Evolutionary conservation across 148 eudicot genomes (phyloP), one percentile per base, ranked within the genome.

Genomic region (Rheum nobile): DNA sequence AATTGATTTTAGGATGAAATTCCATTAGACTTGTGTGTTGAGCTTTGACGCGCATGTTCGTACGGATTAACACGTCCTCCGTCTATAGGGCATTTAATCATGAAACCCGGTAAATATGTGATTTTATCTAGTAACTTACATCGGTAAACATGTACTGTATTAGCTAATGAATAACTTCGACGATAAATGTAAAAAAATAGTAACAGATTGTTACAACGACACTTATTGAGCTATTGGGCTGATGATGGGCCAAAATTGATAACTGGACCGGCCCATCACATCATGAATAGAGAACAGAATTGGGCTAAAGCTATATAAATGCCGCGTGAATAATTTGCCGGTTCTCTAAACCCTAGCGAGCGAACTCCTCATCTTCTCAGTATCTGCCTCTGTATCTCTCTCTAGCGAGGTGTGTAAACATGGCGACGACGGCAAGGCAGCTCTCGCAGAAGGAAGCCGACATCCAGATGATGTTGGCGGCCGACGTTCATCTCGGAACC

Each of bases 401-500:
- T 57, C 67, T 57, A 57, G 14, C 67, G 32, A 28, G 67, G 35
- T 34, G 39, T 29, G 38, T 22, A 43, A 75, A 21, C 65, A 74
- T 76, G 78, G 78, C 78, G 39, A 74, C 71, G 4, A 50, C 78
- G 39, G 71, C 71, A 2, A 54, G 79, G 55, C 67, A 50, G 7
- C 61, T 88, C 21, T 32, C 84, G 37, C 83, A 84, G 29, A 84
- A 81, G 52, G 89, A 86, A 35, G 79, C 83, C 42, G 92, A 88
- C 74, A 88, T 88, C 19, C 89, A 84, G 76, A 81, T 89, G 83
- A 85, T 89, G 93, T 78, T 87, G 83, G 90, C 89, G 26, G 83
- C 93, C 16, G 81, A 86, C 43, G 93, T 84, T 46, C 93, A 89
- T 55, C 84, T 89, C 29, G 93, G 93, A 21, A 89, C 93, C 80